Conservation (phyloP, 331 rosid species). For the Prunus yedoensis region DNA sequence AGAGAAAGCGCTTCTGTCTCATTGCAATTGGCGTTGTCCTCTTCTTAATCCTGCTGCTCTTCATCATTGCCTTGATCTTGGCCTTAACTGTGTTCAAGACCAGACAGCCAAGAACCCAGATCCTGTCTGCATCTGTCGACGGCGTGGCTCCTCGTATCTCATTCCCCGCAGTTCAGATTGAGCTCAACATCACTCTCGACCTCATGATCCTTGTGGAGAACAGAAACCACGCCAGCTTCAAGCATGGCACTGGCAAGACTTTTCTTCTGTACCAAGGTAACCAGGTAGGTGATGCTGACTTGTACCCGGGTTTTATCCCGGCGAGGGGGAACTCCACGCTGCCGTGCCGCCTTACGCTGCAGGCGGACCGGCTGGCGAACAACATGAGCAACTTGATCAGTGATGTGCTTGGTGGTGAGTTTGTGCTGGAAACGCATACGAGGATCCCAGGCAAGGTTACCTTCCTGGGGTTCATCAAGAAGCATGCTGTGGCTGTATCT, state of each 20-base stretch:
- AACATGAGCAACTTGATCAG: conserved; percentile 25
- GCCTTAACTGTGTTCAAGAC: conserved; percentile 57
- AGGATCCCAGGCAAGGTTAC: conserved; percentile 50
- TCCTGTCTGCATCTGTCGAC: conserved; percentile 40
- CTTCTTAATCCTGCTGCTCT: conserved; percentile 26
- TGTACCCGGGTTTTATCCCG: conserved; percentile 49
- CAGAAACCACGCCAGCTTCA: conserved; percentile 53
- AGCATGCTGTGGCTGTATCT: conserved; percentile 46
- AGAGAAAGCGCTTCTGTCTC: conserved; percentile 18
- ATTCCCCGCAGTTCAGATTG: conserved; percentile 39
- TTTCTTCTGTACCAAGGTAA: conserved; percentile 32
- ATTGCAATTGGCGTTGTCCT: conserved; percentile 23
- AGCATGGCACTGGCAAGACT: conserved; percentile 48
- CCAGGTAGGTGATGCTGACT: conserved; percentile 51
- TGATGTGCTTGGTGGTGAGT: conserved; percentile 44
- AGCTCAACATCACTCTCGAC: conserved; percentile 51
- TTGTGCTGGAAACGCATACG: conserved; percentile 33
- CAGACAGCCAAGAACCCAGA: conserved; percentile 36
- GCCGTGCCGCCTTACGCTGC: conserved; percentile 40
- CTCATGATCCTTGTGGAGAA: conserved; percentile 44
- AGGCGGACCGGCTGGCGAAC: conserved; percentile 42
- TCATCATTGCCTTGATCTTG: conserved; percentile 34
- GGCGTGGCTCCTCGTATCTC: conserved; percentile 53
- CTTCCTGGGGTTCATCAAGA: conserved; percentile 58
- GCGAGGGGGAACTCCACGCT: conserved; percentile 41